Base-by-base conservation (phyloP, 306 rosid species). In the Lathyrus aphaca region DNA sequence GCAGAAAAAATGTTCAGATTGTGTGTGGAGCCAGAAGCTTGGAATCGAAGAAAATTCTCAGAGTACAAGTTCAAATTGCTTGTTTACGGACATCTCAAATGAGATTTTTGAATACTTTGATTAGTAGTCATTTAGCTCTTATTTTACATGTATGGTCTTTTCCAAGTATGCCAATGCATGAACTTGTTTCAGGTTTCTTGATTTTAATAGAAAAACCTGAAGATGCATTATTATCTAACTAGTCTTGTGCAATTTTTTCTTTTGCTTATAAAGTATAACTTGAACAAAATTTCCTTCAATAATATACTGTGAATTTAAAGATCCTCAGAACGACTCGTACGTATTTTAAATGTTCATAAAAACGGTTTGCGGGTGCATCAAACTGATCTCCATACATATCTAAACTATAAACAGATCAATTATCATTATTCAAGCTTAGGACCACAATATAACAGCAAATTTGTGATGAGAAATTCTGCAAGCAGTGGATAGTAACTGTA, bases 101-200 rank as follows among this genome's bases (percentile, higher is more conserved):
- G 89, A 88, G 15, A 70, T 82, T 56, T 73, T 88, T 78, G 86
- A 83, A 62, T 83, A 78, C 46, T 79, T 84, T 42, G 27, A 15
- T 40, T 8, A 21, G 43, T n/a, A 42, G 61, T 63, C 42, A 60
- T 29, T 73, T 50, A n/a, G 66, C 19, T 50, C 16, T 19, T 78
- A 13, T 8, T 71, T 72, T 66, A 62, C 42, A 13, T 64, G 38
- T 55, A 45, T 10, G 53, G 19, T 69, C 9, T 3, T 25, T 53
- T 64, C 27, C 27, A 64, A 64, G 70, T 57, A 27, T 58, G 62
- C 15, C 29, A 46, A 18, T 45, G 69, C 58, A 59, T 39, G 14
- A 62, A 23, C 68, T 38, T 37, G 68, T 66, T 32, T 38, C 65
- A n/a, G 68, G 54, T 18, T 37, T 38, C 46, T 54, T 62, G 23